Percentiles rank a stretch among this genome's conserved stretches.
phyloP scores from a whole-genome alignment of 2,329 filamentous ascomycete species.

The Lasiodiplodia sp. region DNA sequence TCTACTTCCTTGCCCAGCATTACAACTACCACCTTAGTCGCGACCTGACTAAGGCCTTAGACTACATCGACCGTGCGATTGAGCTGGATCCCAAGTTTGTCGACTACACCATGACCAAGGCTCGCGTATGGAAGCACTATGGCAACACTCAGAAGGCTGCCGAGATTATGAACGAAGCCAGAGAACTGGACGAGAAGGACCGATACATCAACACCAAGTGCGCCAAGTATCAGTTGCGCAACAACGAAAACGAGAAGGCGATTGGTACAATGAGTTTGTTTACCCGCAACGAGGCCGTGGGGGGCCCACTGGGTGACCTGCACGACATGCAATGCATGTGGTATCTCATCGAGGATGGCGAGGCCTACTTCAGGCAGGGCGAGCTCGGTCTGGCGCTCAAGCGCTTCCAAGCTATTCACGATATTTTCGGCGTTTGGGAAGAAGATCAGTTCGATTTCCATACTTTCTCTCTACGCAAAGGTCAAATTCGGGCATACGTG shows the following conservation, averaged over 20 bases:
- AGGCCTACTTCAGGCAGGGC: conserved; percentile 82
- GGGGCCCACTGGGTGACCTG: conserved; percentile 87
- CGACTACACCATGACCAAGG: conserved; percentile 94
- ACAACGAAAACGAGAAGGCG: conserved; percentile 86
- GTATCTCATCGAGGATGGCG: conserved; percentile 94
- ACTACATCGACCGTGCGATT: conserved; percentile 85
- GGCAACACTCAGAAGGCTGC: conserved; percentile 82
- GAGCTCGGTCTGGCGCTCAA: conserved; percentile 89
- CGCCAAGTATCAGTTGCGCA: conserved; percentile 94
- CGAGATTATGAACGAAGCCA: conserved; percentile 86
- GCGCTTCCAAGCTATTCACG: conserved; percentile 85
- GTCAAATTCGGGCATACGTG: conserved; percentile 91
- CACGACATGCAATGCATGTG: conserved; percentile 99
- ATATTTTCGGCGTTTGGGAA: conserved; percentile 96
- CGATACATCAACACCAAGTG: conserved; percentile 98
- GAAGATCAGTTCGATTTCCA: conserved; percentile 99
- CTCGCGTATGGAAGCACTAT: conserved; percentile 90
- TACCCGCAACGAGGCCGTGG: conserved; percentile 86
- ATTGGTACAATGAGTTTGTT: conserved; percentile 92
- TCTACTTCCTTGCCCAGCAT: conserved; percentile 95
- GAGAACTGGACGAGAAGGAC: conserved; percentile 85
- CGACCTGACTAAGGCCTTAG: conserved; percentile 79
- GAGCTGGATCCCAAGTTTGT: conserved; percentile 80
- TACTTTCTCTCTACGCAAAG: conserved; percentile 95
- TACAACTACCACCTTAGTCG: conserved; percentile 93